A percentile compares a stretch with the other conserved stretches of the same genome.
Evolutionary conservation across 225 moss, liverwort and hornwort genomes (phyloP).

Genomic region (Climacium dendroides): DNA sequence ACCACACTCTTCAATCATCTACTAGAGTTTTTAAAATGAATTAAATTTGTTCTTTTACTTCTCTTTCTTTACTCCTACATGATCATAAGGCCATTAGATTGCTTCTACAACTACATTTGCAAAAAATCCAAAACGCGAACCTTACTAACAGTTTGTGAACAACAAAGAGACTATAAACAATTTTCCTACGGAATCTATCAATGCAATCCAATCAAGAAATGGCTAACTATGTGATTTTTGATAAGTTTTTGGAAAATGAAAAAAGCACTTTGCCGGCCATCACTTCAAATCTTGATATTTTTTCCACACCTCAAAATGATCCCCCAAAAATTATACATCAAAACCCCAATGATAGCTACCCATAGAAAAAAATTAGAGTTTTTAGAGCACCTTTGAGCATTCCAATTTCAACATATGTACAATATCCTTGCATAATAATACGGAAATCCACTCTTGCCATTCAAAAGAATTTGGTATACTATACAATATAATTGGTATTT

Average conservation of each 20-base stretch:
- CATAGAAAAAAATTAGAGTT: rapidly evolving
- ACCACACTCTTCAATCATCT: neutral
- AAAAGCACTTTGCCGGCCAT: neutral
- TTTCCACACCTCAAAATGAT: neutral
- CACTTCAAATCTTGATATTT: rapidly evolving
- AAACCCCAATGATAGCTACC: neutral
- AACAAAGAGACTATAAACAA: rapidly evolving
- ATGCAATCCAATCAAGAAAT: neutral
- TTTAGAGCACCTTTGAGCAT: neutral
- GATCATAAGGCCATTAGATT: neutral
- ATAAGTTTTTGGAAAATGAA: neutral
- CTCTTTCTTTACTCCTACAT: neutral
- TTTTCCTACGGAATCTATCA: rapidly evolving
- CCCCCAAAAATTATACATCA: rapidly evolving
- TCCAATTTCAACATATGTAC: neutral
- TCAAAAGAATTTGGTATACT: no score
- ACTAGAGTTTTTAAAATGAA: neutral
- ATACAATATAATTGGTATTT: no score
- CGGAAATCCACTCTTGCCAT: no score
- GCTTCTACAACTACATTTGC: neutral
- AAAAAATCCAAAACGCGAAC: neutral
- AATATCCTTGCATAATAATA: no score
- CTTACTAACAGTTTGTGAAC: neutral
- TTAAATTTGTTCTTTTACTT: neutral
- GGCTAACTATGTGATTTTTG: rapidly evolving